phyloP scores from a whole-genome alignment of 164 flowering plant species.

The Kalanchoe fedtschenkoi region DNA sequence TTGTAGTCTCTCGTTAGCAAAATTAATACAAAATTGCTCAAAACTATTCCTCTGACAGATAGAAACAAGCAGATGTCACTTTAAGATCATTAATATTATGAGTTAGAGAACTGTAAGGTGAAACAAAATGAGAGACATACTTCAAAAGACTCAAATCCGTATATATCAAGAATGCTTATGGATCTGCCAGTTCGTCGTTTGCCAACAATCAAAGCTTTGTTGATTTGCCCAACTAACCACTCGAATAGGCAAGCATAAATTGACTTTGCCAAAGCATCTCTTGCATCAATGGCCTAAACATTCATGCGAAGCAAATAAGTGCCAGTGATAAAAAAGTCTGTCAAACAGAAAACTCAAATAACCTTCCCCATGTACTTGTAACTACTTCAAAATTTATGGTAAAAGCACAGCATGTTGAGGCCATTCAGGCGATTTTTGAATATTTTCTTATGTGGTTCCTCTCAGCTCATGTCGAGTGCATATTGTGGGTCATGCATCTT shows the following conservation, averaged over 20 bases:
- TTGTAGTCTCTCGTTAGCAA: constrained; percentile 97
- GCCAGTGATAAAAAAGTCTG: not conserved
- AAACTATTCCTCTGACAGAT: constrained; percentile 77
- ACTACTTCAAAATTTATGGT: not conserved
- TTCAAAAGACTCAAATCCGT: constrained; percentile 95
- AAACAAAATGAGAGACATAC: constrained; percentile 27
- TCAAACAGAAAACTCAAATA: not conserved
- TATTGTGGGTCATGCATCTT: not conserved
- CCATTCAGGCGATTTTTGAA: not conserved
- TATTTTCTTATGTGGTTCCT: not conserved
- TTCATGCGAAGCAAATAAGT: not conserved
- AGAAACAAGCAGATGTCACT: constrained; percentile 1
- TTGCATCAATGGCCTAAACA: constrained; percentile 74
- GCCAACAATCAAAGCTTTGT: constrained; percentile 88
- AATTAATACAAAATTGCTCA: constrained; percentile 99
- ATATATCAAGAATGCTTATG: constrained; percentile 96
- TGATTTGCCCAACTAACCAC: constrained; percentile 93
- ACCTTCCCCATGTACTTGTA: not conserved
- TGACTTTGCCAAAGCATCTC: constrained; percentile 97
- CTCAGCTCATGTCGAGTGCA: not conserved
- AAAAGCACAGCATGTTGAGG: too few relatives aligned
- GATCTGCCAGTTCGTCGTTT: constrained; percentile 90
- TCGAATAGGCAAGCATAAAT: constrained; percentile 93
- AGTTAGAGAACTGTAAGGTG: not conserved
- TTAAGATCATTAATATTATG: not conserved